phyloP scores from a whole-genome alignment of 257 asterid species.

The Linaria vulgaris region DNA sequence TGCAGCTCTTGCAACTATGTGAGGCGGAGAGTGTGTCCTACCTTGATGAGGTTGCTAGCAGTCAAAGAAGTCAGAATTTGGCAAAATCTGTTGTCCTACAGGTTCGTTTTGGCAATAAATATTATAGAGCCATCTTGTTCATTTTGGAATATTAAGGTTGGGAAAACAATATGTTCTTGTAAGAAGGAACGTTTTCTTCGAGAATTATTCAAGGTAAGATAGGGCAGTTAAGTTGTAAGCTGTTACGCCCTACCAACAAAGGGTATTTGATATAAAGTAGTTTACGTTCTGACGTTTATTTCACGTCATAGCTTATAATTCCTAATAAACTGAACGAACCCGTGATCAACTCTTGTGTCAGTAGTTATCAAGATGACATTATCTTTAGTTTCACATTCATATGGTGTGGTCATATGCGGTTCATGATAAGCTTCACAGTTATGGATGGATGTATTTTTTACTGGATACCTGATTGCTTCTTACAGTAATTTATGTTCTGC shows the following conservation, averaged over 20 bases:
- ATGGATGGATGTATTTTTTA: not conserved
- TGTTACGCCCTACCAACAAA: constrained; percentile 8
- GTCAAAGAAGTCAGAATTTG: constrained; percentile 60
- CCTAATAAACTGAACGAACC: not conserved
- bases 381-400: not conserved
- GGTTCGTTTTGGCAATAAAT: constrained; percentile 46
- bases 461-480: constrained; percentile 2
- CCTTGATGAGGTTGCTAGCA: constrained; percentile 93
- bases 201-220: constrained; percentile 10
- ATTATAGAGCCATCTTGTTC: constrained; percentile 1
- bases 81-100: constrained; percentile 77
- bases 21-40: constrained; percentile 91
- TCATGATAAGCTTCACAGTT: constrained; percentile 14
- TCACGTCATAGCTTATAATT: constrained; percentile 2
- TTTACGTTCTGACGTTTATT: not conserved
- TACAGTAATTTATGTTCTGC: constrained; percentile 1
- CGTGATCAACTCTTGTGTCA: not conserved
- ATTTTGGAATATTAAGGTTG: constrained; percentile 12
- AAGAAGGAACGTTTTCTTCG: not conserved
- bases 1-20: constrained; percentile 92
- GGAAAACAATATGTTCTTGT: not conserved
- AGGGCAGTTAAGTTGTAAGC: constrained; percentile 1
- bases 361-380: not conserved
- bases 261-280: not conserved
- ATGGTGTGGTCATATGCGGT: constrained; percentile 7